Percentiles rank a stretch among this genome's conserved stretches.
phyloP scores from a whole-genome alignment of 108 stramenopile genomes.

The Cyclotella cryptica region DNA sequence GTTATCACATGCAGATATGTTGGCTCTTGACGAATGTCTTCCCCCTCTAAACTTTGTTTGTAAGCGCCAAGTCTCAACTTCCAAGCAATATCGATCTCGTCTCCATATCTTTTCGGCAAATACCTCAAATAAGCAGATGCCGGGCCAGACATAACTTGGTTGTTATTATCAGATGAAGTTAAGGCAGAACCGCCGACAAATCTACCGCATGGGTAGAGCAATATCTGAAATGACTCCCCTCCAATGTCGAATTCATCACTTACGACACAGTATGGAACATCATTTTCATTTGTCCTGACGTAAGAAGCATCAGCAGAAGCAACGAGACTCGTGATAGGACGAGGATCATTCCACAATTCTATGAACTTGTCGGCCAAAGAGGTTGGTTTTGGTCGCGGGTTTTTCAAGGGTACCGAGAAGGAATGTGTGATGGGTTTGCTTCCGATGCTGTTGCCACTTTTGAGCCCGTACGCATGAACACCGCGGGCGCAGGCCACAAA shows the following conservation, averaged over 20 bases:
- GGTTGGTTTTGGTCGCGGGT: slow-evolving; percentile 54
- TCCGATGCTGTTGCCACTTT: not conserved
- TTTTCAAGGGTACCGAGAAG: slow-evolving; percentile 57
- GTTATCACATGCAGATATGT: slow-evolving; percentile 42
- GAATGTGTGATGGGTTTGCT: slow-evolving; percentile 27
- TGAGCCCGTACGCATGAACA: not conserved
- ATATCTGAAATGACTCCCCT: slow-evolving; percentile 48
- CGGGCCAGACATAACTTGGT: slow-evolving; percentile 11
- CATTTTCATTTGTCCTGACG: slow-evolving; percentile 24
- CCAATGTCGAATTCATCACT: slow-evolving; percentile 52
- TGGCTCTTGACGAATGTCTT: not conserved
- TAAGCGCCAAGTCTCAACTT: slow-evolving; percentile 43
- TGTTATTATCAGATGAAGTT: not conserved
- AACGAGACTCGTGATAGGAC: slow-evolving; percentile 49
- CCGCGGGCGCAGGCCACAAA: not conserved
- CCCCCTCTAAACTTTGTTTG: not conserved
- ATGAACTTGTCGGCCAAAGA: slow-evolving; percentile 34
- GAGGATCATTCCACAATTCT: slow-evolving; percentile 66
- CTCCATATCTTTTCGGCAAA: slow-evolving; percentile 50
- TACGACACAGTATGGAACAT: slow-evolving; percentile 52
- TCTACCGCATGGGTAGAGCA: slow-evolving; percentile 60
- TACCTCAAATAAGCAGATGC: slow-evolving; percentile 64
- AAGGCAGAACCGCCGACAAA: slow-evolving; percentile 32
- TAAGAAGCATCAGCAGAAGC: slow-evolving; percentile 14
- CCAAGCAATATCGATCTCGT: slow-evolving; percentile 63